Base-by-base conservation (phyloP, 306 rosid species). In the peach (Prunus persica) region DNA sequence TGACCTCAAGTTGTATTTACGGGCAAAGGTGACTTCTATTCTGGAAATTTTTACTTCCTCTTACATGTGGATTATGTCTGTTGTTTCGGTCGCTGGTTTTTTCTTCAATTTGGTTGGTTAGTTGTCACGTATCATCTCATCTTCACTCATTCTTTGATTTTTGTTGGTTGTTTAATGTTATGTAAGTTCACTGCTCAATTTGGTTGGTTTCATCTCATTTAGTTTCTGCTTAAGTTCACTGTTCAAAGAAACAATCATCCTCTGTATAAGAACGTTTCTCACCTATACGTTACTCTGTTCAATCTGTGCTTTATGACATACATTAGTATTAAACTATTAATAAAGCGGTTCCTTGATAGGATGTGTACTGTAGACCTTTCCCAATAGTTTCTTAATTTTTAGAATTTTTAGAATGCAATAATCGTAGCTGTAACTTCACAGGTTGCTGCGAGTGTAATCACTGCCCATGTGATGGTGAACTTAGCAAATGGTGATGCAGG, bases 361-460 rank as follows among this genome's bases (percentile, higher is more conserved):
- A 47, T 67, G 71, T 50, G 27, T 47, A 47, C 14, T 47, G n/a
- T 25, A 32, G 65, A 41, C 38, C 43, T 75, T 67, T 65, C 16
- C 8, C 11, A 19, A 2, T 72, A 63, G 16, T 58, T 20, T 38
- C 56, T 64, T 46, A 19, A 51, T 19, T 24, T 67, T 74, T 58
- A 30, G 50, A 67, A 10, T 15, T 14, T 24, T 24, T 24, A 27
- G 28, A 27, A 10, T 15, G 25, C 30, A 24, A 65, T 73, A 10
- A n/a, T 15, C 30, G 64, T 63, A 15, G 24, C 16, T 82, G 73
- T 65, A 82, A 74, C 20, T 78, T 82, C 76, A 67, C 91, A 95
- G 98, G 96, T 95, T 57, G 93, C 95, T 65, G 82, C 89, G 54
- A 82, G 93, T 88, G 79, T 89, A 79, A 88, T 92, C 73, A 76